phyloP scores from a whole-genome alignment of 139 green algal species.

The Chlamydomonas sp. region DNA sequence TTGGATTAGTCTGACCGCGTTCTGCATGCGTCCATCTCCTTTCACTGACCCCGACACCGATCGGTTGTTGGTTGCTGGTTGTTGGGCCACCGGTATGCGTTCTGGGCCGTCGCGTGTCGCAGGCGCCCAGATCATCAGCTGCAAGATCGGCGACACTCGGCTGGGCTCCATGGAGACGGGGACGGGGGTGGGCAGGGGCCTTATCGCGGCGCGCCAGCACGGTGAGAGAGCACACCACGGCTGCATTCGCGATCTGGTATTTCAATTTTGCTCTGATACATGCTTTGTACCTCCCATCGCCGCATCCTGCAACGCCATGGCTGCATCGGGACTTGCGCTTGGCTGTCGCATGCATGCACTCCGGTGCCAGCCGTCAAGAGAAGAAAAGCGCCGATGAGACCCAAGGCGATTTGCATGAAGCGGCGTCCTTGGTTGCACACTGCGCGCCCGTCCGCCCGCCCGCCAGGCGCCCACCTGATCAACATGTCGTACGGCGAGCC shows the following conservation, averaged over 20 bases:
- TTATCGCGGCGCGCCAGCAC: slow-evolving; percentile 71
- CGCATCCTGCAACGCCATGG: no score
- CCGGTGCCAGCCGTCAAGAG: no score
- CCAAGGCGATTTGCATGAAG: no score
- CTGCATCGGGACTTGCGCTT: no score
- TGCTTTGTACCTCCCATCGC: no score
- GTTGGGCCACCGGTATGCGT: no score
- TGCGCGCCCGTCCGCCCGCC: background rate
- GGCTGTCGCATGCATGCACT: no score
- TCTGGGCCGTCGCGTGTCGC: background rate
- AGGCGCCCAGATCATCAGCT: slow-evolving; percentile 92
- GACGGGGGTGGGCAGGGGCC: slow-evolving; percentile 74
- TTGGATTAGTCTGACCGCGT: no score
- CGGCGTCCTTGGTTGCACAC: background rate
- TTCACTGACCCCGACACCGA: background rate
- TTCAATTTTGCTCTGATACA: no score
- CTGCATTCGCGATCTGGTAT: no score
- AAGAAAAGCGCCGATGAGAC: background rate
- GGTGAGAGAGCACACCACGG: background rate
- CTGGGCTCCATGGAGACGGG: slow-evolving; percentile 89
- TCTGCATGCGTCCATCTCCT: background rate
- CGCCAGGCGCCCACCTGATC: slow-evolving; percentile 73
- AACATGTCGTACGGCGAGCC: slow-evolving; percentile 91
- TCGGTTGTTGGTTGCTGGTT: no score
- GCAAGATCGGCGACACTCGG: slow-evolving; percentile 93